Conservation (phyloP, 2,329 filamentous ascomycete genomes). For the Mariannaea elegans region DNA sequence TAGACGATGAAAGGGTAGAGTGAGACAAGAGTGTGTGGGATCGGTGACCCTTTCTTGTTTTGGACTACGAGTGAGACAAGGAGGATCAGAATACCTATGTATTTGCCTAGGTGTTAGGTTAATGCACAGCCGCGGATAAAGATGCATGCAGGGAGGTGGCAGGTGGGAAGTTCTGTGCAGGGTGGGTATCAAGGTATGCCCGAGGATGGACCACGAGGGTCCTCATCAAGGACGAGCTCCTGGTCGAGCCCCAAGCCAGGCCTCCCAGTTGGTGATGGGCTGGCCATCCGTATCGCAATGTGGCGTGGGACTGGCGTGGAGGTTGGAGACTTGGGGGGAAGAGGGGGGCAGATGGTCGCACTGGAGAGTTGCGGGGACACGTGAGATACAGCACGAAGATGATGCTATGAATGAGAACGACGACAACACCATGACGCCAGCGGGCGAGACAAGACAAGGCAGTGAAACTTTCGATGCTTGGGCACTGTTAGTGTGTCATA, state of each 20-base stretch:
- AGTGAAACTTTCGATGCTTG: slow-evolving; percentile 20
- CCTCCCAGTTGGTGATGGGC: slow-evolving; percentile 18
- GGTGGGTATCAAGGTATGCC: slow-evolving; percentile 32
- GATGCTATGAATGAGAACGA: slow-evolving; percentile 33
- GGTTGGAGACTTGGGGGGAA: slow-evolving; percentile 22
- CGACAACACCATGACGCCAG: slow-evolving; percentile 37
- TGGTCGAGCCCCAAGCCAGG: slow-evolving; percentile 32
- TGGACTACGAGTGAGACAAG: slow-evolving; percentile 34
- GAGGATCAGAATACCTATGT: slow-evolving; percentile 32
- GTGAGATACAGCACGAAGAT: slow-evolving; percentile 35
- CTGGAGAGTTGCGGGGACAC: slow-evolving; percentile 41
- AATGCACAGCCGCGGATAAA: slow-evolving; percentile 42
- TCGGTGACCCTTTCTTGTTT: slow-evolving; percentile 31
- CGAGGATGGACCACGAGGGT: not conserved
- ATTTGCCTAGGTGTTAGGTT: slow-evolving; percentile 21
- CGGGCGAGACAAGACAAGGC: slow-evolving; percentile 11
- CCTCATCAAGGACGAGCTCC: slow-evolving; percentile 30
- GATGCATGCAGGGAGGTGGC: slow-evolving; percentile 31
- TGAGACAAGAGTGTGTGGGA: slow-evolving; percentile 32
- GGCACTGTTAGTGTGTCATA: not conserved
- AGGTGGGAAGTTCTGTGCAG: slow-evolving; percentile 20
- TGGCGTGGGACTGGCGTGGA: slow-evolving; percentile 38
- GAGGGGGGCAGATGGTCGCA: slow-evolving; percentile 12
- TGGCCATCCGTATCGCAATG: slow-evolving; percentile 35
- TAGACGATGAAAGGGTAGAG: slow-evolving; percentile 27